Conservation (phyloP, 306 rosid genomes). For the Ochetophila trinervis region DNA sequence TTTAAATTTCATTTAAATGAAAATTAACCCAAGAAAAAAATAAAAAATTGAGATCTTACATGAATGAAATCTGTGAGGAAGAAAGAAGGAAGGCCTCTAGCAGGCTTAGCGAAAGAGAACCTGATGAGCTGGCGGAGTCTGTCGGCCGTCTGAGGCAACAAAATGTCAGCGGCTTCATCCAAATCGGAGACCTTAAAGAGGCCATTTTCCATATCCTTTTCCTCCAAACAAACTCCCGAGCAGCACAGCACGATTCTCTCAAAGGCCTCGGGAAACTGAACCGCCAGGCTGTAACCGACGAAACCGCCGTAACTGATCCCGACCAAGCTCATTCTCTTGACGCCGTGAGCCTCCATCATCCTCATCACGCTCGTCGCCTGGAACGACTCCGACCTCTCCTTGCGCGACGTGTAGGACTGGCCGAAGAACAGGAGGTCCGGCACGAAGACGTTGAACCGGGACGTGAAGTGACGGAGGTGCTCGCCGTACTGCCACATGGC, state of each 20-base stretch:
- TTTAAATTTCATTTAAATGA: no score
- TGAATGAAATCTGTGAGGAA: slow-evolving; percentile 63
- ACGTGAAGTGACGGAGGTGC: slow-evolving; percentile 37
- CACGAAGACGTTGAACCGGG: slow-evolving; percentile 55
- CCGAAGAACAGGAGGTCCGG: slow-evolving; percentile 86
- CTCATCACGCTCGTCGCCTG: slow-evolving; percentile 50
- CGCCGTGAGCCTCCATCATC: slow-evolving; percentile 53
- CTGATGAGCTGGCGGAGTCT: slow-evolving; percentile 56
- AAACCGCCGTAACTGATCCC: slow-evolving; percentile 87
- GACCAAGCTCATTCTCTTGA: slow-evolving; percentile 41
- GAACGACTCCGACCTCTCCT: slow-evolving; percentile 51
- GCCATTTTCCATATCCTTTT: slow-evolving; percentile 55
- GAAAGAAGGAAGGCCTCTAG: slow-evolving; percentile 48
- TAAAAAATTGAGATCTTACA: slow-evolving; percentile 9
- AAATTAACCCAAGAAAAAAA: neutral
- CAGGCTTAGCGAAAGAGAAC: slow-evolving; percentile 55
- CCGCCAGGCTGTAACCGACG: slow-evolving; percentile 60
- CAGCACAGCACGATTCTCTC: slow-evolving; percentile 61
- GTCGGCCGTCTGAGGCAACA: slow-evolving; percentile 69
- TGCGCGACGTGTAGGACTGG: slow-evolving; percentile 42
- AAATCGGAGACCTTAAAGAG: slow-evolving; percentile 48
- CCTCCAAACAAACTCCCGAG: slow-evolving; percentile 70
- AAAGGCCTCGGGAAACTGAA: slow-evolving; percentile 52
- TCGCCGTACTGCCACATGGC: slow-evolving; percentile 86
- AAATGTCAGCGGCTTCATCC: slow-evolving; percentile 59